These are phyloP conservation scores for Yamadazyma triangularis DNA, from an alignment of 1,139 yeast species.

Conservation along the genomic window DNA sequence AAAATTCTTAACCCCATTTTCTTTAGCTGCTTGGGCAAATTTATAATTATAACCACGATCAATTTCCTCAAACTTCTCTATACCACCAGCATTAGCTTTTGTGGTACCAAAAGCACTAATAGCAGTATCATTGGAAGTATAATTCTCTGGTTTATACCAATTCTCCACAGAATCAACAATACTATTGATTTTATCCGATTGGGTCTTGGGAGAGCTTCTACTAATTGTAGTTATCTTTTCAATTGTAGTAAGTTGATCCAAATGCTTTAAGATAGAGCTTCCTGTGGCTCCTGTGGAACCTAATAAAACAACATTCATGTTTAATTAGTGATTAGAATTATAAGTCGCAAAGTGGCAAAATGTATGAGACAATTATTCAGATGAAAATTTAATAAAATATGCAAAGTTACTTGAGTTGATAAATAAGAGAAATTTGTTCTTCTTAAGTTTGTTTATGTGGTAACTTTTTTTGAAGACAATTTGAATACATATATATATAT, in stretches of 20 bases:
- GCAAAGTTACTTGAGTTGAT: too few relatives aligned
- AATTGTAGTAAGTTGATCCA: constrained; percentile 25
- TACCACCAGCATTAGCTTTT: constrained; percentile 60
- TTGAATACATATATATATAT: too few relatives aligned
- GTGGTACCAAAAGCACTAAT: constrained; percentile 67
- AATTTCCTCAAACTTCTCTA: constrained; percentile 56
- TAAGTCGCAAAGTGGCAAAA: too few relatives aligned
- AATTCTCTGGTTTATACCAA: constrained; percentile 31
- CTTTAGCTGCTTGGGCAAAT: constrained; percentile 67
- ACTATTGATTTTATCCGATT: constrained; percentile 19
- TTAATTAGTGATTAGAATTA: too few relatives aligned
- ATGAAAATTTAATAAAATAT: too few relatives aligned
- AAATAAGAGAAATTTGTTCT: too few relatives aligned
- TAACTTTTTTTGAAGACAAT: too few relatives aligned
- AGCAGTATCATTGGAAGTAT: constrained; percentile 9
- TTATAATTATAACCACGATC: constrained; percentile 67
- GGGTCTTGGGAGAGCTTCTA: constrained; percentile 30
- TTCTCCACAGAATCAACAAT: constrained; percentile 28
- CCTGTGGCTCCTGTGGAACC: constrained; percentile 70
- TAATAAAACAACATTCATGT: too few relatives aligned
- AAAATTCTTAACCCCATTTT: constrained; percentile 57
- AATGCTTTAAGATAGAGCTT: constrained; percentile 35
- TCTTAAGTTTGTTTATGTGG: too few relatives aligned
- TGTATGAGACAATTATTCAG: too few relatives aligned
- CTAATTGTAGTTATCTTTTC: constrained; percentile 40